Base-by-base conservation (phyloP, 345 rosid genomes). In the Sisymbrium irio region DNA sequence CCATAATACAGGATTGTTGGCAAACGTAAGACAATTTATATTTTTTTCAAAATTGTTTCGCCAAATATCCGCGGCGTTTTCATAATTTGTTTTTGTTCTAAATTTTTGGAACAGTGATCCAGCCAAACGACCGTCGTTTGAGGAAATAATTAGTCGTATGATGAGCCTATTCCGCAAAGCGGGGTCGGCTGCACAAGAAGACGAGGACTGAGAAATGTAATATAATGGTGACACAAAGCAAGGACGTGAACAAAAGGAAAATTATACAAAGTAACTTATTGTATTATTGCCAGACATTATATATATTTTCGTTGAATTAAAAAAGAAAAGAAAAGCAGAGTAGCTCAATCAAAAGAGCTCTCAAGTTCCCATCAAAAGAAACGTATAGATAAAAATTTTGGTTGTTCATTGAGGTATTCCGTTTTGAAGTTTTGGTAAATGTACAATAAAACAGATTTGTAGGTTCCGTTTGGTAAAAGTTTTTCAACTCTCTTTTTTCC, bases 1-100 rank as follows among this genome's bases (percentile, higher is more conserved):
- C 97, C 12, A 71, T 94, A 12, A 89, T 94, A 58, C 68, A 55
- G 0, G 97, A 89, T 59, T 94, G 96, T 67, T 91, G 97, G 97
- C 80, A 61, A 64, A 91, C 90, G 98, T 88, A 72, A 67, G 64
- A 19, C 9, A 1, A 33, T 42, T 2, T 9, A 27, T 39, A 6
- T 14, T 12, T 19, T 22, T 45, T n/a, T n/a, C n/a, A 22, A 53
- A n/a, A 25, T 4, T 44, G 53, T 45, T 36, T 28, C 54, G 39
- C 37, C 33, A 39, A 1, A 7, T 33, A 11, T 32, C 2, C 47
- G 28, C 2, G 17, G 5, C 0, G 17, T 27, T 45, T 22, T 28
- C 8, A 5, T 25, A 40, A 41, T 2, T 9, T 3, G n/a, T 17
- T 17, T 14, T 30, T 65, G 44, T 50, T 37, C 3, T 49, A 5